A percentile compares a stretch with the other conserved stretches of the same genome.
phyloP scores from a whole-genome alignment of 2,329 filamentous ascomycete genomes.

The Tolypocladium cylindrosporum region DNA sequence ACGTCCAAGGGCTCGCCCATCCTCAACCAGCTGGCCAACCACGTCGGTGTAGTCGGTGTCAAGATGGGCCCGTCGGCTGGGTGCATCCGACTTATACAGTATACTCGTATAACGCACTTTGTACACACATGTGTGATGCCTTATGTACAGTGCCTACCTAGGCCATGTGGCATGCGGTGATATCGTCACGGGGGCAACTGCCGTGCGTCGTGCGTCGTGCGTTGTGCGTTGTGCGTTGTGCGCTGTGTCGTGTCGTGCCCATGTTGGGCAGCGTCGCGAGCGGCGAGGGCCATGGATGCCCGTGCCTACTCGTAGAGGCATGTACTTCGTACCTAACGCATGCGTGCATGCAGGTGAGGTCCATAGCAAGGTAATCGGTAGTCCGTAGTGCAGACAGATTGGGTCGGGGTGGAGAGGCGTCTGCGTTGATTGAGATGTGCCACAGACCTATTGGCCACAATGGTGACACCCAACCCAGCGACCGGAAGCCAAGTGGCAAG shows the following conservation, averaged over 20 bases:
- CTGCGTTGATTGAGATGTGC: not conserved
- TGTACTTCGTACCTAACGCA: not conserved
- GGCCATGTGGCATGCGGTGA: not conserved
- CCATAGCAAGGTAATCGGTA: not conserved
- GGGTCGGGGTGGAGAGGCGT: not conserved
- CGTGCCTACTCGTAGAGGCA: not conserved
- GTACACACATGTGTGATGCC: not conserved
- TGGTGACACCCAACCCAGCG: not conserved
- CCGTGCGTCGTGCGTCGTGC: not conserved
- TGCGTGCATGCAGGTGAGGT: not conserved
- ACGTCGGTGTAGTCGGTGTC: too few species aligned
- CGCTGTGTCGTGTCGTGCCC: not conserved
- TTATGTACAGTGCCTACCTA: not conserved
- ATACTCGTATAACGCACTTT: too few species aligned
- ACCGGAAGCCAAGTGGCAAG: not conserved
- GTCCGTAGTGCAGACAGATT: not conserved
- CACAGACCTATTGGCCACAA: not conserved
- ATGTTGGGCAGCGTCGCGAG: not conserved
- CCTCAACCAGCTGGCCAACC: not conserved
- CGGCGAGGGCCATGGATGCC: not conserved
- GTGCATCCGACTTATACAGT: too few species aligned
- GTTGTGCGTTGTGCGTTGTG: not conserved
- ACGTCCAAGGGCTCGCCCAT: too few species aligned
- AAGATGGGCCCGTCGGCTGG: too few species aligned
- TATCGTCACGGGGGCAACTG: not conserved